Conservation (phyloP, 1,284 basidiomycete genomes). For the Fomitopsis pinicola region DNA sequence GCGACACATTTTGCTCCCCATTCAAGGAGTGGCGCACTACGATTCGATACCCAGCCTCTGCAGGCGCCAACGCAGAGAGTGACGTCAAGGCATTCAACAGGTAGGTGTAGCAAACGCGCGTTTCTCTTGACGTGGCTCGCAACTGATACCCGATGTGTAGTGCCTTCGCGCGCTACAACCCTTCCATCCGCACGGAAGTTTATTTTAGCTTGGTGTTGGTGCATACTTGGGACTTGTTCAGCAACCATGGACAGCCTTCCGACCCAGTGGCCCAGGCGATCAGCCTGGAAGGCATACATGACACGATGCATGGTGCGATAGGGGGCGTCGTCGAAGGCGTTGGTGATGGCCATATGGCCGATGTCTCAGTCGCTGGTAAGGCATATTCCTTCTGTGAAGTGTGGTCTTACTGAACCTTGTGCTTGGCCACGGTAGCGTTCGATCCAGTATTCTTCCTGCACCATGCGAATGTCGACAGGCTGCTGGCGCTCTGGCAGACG, state of each 20-base stretch:
- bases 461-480: background rate
- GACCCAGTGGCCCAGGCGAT: conserved; percentile 25
- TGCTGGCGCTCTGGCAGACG: background rate
- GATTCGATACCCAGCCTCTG: conserved; percentile 34
- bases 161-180: background rate
- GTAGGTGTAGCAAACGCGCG: conserved; percentile 15
- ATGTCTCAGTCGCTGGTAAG: background rate
- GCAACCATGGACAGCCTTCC: conserved; percentile 30
- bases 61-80: conserved; percentile 24
- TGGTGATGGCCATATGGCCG: background rate
- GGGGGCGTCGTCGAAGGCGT: conserved; percentile 22
- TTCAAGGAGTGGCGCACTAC: conserved; percentile 36
- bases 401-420: too few relatives aligned
- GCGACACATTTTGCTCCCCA: conserved; percentile 30
- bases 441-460: background rate
- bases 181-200: conserved; percentile 18
- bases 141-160: background rate
- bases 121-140: too few relatives aligned
- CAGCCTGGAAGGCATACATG: conserved; percentile 47
- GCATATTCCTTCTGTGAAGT: background rate
- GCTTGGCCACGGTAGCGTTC: background rate
- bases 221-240: conserved; percentile 39
- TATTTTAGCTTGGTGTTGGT: conserved; percentile 37
- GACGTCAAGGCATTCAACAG: conserved; percentile 26
- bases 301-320: conserved; percentile 38